These are phyloP conservation scores for Rugonectria rugulosa DNA, from an alignment of 2,329 filamentous ascomycete species.

Conservation along the genomic window DNA sequence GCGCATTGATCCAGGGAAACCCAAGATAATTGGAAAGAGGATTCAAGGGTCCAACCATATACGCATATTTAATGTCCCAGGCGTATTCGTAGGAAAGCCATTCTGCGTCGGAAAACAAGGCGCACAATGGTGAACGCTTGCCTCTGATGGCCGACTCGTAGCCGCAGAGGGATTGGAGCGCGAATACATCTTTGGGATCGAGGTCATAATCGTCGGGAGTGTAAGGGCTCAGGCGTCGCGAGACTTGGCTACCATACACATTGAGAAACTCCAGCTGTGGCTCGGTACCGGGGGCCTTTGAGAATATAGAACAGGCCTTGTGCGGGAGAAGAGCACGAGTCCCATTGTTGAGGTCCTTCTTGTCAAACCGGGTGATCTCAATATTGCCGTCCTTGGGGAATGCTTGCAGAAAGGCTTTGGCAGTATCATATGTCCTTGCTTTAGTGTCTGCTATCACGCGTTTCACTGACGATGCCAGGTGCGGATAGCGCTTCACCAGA, in stretches of 20 bases:
- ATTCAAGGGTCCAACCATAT: constrained; percentile 35
- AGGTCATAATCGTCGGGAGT: constrained; percentile 30
- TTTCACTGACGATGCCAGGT: constrained; percentile 31
- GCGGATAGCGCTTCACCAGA: constrained; percentile 28
- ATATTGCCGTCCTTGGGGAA: constrained; percentile 26
- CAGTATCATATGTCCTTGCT: constrained; percentile 33
- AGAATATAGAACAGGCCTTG: constrained; percentile 33
- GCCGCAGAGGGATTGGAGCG: constrained; percentile 34
- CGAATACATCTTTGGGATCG: constrained; percentile 31
- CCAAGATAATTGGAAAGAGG: constrained; percentile 32
- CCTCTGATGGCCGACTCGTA: constrained; percentile 33
- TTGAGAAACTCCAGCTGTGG: constrained; percentile 29
- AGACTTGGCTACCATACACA: constrained; percentile 26
- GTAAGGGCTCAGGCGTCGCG: constrained; percentile 24
- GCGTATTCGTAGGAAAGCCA: constrained; percentile 37
- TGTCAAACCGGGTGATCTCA: constrained; percentile 29
- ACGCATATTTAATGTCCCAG: constrained; percentile 37
- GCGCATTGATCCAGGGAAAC: constrained; percentile 30
- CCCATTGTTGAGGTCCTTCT: constrained; percentile 29
- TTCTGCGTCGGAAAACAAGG: constrained; percentile 30
- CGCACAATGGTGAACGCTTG: constrained; percentile 26
- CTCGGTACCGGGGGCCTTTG: constrained; percentile 28
- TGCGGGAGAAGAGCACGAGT: constrained; percentile 35
- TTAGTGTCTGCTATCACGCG: constrained; percentile 33
- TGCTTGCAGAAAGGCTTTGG: constrained; percentile 23